Evolutionary conservation across 306 rosid species (phyloP), one percentile per base, ranked within the genome.

Genomic region (Trichosanthes cucumerina): DNA sequence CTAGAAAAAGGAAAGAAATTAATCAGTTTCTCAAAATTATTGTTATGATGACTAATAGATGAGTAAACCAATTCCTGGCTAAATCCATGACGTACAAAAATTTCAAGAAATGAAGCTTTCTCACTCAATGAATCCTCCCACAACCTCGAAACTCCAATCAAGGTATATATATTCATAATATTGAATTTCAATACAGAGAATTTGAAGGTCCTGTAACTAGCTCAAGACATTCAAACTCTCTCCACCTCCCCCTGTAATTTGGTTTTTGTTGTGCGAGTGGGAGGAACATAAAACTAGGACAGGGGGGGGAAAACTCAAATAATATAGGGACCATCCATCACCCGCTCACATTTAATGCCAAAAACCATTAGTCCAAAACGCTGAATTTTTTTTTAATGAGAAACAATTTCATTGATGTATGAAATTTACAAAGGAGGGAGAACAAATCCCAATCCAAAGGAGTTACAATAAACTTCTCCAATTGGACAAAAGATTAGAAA

Each of bases 1-100:
- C 99, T 96, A 90, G 71, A 81, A 78, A 63, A 84, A 86, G 78
- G 52, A 23, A 72, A 84, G 19, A 34, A 14, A 79, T 79, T 54
- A 53, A 47, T 47, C 44, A 16, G 49, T 73, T 44, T 47, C 12
- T 28, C 59, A 73, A 71, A 26, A 28, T 15, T 28, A 72, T 16
- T 14, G 19, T 71, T 14, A 21, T 44, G 28, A 44, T 11, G 76
- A 71, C n/a, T 46, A 70, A 6, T 70, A 44, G 39, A 13, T 44
- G 16, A 46, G 58, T 43, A 69, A 69, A 10, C 75, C 19, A 41
- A 73, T 60, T 73, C 54, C 56, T 23, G 56, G 39, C 54, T 72
- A 43, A 72, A 24, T 11, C 77, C 59, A 44, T 23, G 14, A 73
- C 47, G 43, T 74, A 50, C 78, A 49, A 31, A 52, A 18, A 26